Evolutionary conservation across 2,329 filamentous ascomycete genomes (phyloP).

Genomic region (Hymenoscyphus fraxineus): DNA sequence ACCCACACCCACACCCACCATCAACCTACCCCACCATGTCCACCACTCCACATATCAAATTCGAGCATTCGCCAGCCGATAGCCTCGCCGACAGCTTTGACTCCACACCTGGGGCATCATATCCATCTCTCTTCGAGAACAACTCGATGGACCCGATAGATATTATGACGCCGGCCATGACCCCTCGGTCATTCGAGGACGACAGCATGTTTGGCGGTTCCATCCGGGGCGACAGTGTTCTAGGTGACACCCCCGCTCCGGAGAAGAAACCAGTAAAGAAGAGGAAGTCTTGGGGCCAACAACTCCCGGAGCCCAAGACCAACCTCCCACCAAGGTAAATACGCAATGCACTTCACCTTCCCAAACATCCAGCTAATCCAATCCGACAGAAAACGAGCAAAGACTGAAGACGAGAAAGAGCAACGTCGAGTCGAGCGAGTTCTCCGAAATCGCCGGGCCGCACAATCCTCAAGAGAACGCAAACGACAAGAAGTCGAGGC

Average conservation of each 20-base stretch:
- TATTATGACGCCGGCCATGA: constrained; percentile 34
- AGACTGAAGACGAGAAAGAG: constrained; percentile 98
- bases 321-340: constrained; percentile 83
- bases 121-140: constrained; percentile 32
- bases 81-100: constrained; percentile 34
- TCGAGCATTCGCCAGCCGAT: constrained; percentile 33
- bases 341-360: constrained; percentile 4
- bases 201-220: constrained; percentile 33
- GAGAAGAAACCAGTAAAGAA: constrained; percentile 83
- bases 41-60: constrained; percentile 32
- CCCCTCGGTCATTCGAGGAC: constrained; percentile 34
- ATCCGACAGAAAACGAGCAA: constrained; percentile 76
- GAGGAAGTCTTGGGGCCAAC: constrained; percentile 97
- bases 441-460: constrained; percentile 90
- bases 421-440: constrained; percentile 96
- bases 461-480: constrained; percentile 85
- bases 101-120: constrained; percentile 33
- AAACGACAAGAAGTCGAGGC: constrained; percentile 71
- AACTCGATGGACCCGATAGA: constrained; percentile 29
- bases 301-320: constrained; percentile 93
- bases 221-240: constrained; percentile 23
- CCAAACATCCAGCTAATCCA: constrained; percentile 21
- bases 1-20: background rate
- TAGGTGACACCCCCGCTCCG: constrained; percentile 29
- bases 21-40: constrained; percentile 15